A percentile compares a stretch with the other conserved stretches of the same genome.
Evolutionary conservation across 345 rosid genomes (phyloP).

Genomic region (Cardamine chenopodiifolia): DNA sequence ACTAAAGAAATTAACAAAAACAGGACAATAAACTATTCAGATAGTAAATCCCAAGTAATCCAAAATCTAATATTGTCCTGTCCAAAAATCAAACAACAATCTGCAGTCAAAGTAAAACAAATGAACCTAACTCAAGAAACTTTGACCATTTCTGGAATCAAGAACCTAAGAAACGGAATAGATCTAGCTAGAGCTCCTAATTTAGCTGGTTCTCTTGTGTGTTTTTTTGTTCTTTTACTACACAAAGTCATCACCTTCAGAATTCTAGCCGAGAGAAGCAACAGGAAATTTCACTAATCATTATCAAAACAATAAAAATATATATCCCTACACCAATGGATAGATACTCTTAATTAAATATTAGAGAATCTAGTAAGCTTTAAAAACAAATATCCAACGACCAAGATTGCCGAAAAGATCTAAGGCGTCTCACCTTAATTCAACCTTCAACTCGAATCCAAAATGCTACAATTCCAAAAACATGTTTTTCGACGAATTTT

Average conservation of each 20-base stretch:
- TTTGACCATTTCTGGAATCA: neutral
- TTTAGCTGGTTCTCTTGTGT: neutral
- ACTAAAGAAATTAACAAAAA: neutral
- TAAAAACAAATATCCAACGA: neutral
- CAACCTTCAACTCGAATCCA: neutral
- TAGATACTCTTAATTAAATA: slow-evolving; percentile 2
- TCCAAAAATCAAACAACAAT: neutral
- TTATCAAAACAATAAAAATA: slow-evolving; percentile 4
- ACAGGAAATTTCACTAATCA: slow-evolving; percentile 7
- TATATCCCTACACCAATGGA: neutral
- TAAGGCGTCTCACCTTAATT: slow-evolving; percentile 21
- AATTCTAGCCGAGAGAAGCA: neutral
- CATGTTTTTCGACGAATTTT: slow-evolving; percentile 26
- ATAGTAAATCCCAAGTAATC: neutral
- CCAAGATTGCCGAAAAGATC: slow-evolving; percentile 20
- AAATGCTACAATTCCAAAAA: slow-evolving; percentile 23
- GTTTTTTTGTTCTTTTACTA: neutral
- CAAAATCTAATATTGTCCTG: neutral
- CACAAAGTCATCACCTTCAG: neutral
- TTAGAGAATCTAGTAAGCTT: neutral
- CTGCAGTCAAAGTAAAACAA: neutral
- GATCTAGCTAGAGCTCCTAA: slow-evolving; percentile 21
- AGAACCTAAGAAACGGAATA: slow-evolving; percentile 14
- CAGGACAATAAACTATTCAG: too few relatives aligned
- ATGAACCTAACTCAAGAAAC: neutral